Evolutionary conservation across 805 yeast species (phyloP).

Genomic region (Suhomyces sp.): DNA sequence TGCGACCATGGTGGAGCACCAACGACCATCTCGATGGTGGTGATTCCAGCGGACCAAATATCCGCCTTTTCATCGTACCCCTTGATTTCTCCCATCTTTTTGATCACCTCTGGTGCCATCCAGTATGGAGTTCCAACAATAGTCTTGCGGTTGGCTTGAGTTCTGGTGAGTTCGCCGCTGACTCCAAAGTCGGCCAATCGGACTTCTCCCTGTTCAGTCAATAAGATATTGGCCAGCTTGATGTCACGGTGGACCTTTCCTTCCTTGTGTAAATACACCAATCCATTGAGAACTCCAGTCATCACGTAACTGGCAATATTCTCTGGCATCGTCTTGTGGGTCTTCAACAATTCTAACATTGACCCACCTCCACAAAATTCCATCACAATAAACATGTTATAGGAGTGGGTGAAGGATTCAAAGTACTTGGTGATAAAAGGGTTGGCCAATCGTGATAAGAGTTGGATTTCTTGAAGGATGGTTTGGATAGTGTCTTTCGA

Average conservation of each 20-base stretch:
- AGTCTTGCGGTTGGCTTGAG: slow-evolving; percentile 57
- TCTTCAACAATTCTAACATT: slow-evolving; percentile 69
- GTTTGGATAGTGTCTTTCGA: slow-evolving; percentile 72
- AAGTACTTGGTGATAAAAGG: slow-evolving; percentile 61
- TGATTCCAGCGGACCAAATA: slow-evolving; percentile 95
- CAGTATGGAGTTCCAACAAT: slow-evolving; percentile 96
- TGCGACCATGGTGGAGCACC: slow-evolving; percentile 81
- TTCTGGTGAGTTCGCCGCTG: slow-evolving; percentile 70
- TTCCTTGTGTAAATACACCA: slow-evolving; percentile 72
- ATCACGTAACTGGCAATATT: slow-evolving; percentile 60
- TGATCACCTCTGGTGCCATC: slow-evolving; percentile 99
- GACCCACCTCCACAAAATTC: slow-evolving; percentile 97
- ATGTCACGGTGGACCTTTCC: slow-evolving; percentile 85
- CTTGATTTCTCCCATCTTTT: slow-evolving; percentile 23
- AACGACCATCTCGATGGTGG: slow-evolving; percentile 78
- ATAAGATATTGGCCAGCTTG: slow-evolving; percentile 82
- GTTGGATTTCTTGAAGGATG: slow-evolving; percentile 73
- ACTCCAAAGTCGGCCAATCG: slow-evolving; percentile 95
- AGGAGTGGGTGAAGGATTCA: slow-evolving; percentile 63
- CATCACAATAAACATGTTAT: slow-evolving; percentile 85
- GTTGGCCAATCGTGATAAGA: slow-evolving; percentile 66
- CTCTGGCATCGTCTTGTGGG: slow-evolving; percentile 56
- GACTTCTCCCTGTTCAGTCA: slow-evolving; percentile 66
- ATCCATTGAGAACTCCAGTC: slow-evolving; percentile 64
- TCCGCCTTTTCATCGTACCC: slow-evolving; percentile 89